Evolutionary conservation across 2,329 filamentous ascomycete species (phyloP).

Genomic region (Dactylellina drechsleri): DNA sequence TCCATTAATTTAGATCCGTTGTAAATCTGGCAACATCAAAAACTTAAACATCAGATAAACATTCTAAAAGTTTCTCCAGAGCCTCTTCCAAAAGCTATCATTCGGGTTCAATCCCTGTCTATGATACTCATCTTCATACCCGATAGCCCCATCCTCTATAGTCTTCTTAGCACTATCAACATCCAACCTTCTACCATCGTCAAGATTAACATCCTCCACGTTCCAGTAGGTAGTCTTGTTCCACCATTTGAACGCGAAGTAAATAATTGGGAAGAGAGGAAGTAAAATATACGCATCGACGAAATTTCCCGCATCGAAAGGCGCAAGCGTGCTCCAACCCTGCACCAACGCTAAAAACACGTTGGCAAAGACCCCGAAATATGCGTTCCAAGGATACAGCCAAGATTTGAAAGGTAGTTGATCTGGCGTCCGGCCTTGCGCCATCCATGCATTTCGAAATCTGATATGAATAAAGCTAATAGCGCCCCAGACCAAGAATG

Average conservation of each 20-base stretch:
- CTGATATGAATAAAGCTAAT: constrained; percentile 51
- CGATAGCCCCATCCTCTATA: constrained; percentile 26
- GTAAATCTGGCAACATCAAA: too few species aligned
- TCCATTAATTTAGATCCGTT: too few species aligned
- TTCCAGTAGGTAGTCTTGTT: constrained; percentile 64
- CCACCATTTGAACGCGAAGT: constrained; percentile 67
- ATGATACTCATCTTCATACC: constrained; percentile 33
- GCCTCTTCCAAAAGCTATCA: constrained; percentile 47
- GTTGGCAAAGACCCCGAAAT: constrained; percentile 50
- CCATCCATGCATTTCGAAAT: constrained; percentile 34
- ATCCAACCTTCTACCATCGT: constrained; percentile 46
- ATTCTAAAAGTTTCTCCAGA: constrained; percentile 48
- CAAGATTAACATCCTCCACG: constrained; percentile 42
- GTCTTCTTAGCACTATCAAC: constrained; percentile 49
- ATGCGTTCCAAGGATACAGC: constrained; percentile 48
- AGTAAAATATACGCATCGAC: constrained; percentile 73
- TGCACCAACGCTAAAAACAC: constrained; percentile 47
- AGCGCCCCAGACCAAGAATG: constrained; percentile 47
- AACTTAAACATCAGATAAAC: too few species aligned
- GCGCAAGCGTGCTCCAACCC: constrained; percentile 63
- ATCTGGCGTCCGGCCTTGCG: constrained; percentile 40
- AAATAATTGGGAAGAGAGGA: constrained; percentile 71
- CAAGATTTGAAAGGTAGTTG: constrained; percentile 45
- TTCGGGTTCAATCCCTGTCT: constrained; percentile 43
- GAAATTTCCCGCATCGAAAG: constrained; percentile 70